Evolutionary conservation across 352 stramenopile species (phyloP), one percentile per base, ranked within the genome.

Genomic region (Globisporangium barbulae): DNA sequence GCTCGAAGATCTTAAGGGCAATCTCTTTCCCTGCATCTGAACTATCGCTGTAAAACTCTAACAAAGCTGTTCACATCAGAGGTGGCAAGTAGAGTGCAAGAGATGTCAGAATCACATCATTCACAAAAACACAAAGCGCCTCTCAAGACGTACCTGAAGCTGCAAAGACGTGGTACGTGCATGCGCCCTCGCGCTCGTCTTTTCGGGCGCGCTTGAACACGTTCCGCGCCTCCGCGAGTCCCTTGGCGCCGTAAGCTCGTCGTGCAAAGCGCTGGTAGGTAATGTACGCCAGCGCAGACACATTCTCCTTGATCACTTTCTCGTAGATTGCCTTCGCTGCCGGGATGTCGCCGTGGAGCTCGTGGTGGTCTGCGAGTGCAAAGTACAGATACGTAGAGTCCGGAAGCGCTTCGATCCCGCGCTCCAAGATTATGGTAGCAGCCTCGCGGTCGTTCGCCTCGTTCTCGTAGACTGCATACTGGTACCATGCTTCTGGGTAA

Each of bases 21-120:
- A 96, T 91, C 53, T 94, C 84, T 65, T 91, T 92, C 31, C 88
- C 84, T 6, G 74, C 76, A 39, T 93, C 85, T 10, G 83, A 91
- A n/a, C 70, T 88, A 62, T 93, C 82, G 47, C 85, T 91, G 67
- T 94, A 91, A 65, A 94, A 96, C 69, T 96, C 85, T 30, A 96
- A 65, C 59, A 94, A 52, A 0, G 88, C 88, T 96, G 48, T 8
- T 59, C 17, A 35, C 13, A 30, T 12, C 59, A 63, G 21, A 56
- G 1, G 30, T 21, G 42, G 5, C 7, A 4, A 45, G 8, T 64
- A 22, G n/a, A 69, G 41, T 31, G 50, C 37, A 54, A 64, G 17
- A n/a, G 22, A 8, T 28, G 15, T 64, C 33, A 57, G 33, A 10
- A 70, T 28, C n/a, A 33, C 25, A 59, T 52, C 28, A 73, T n/a